phyloP scores from a whole-genome alignment of 306 rosid species.

The Cucumis cinereus region DNA sequence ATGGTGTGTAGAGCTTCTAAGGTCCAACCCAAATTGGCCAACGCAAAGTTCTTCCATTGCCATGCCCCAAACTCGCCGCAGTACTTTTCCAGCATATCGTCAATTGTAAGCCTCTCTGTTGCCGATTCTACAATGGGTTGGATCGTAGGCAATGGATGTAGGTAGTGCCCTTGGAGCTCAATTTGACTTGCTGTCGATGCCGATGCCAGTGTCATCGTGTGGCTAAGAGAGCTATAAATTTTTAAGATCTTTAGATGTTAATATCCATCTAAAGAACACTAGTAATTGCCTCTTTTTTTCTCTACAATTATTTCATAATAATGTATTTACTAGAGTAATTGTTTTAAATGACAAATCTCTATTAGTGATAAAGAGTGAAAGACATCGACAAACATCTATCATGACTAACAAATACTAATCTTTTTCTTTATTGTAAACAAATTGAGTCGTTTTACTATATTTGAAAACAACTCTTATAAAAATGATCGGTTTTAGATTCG shows the following conservation, averaged over 20 bases:
- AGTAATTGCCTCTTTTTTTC: too few relatives aligned
- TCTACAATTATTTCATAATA: too few relatives aligned
- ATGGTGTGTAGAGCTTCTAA: constrained; percentile 81
- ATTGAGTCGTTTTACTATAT: too few relatives aligned
- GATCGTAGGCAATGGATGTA: background rate
- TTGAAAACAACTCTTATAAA: too few relatives aligned
- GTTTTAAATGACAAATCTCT: too few relatives aligned
- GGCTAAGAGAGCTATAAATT: background rate
- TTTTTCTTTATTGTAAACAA: too few relatives aligned
- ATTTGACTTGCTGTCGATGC: background rate
- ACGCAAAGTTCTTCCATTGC: constrained; percentile 64
- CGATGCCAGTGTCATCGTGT: background rate
- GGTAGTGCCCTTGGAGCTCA: constrained; percentile 24
- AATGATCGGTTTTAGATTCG: too few relatives aligned
- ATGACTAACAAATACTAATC: too few relatives aligned
- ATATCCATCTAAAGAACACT: too few relatives aligned
- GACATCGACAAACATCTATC: too few relatives aligned
- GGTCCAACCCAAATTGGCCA: constrained; percentile 71
- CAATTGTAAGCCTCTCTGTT: constrained; percentile 37
- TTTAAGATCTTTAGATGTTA: background rate
- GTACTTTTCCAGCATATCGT: constrained; percentile 50
- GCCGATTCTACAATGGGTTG: background rate
- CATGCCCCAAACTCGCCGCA: constrained; percentile 85
- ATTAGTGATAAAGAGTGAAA: too few relatives aligned
- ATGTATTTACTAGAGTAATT: too few relatives aligned